Evolutionary conservation across 768 basidiomycete genomes (phyloP).

Genomic region (Infundibulicybe gibba): DNA sequence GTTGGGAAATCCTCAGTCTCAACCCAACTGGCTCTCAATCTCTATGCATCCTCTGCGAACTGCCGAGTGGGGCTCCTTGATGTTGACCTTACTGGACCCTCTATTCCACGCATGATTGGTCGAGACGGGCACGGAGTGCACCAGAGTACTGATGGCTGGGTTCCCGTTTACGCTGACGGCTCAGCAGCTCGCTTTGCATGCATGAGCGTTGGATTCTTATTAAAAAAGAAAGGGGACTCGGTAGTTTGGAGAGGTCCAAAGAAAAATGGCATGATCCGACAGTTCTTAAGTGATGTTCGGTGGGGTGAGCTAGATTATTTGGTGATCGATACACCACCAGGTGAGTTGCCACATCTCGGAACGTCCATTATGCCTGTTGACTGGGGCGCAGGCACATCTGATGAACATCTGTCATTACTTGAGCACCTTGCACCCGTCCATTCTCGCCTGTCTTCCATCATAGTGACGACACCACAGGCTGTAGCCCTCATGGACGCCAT

Average conservation of each 20-base stretch:
- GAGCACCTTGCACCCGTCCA: slow-evolving; percentile 90
- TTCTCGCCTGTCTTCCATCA: slow-evolving; percentile 72
- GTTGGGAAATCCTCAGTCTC: slow-evolving; percentile 98
- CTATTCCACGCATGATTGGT: slow-evolving; percentile 93
- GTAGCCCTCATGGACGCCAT: slow-evolving; percentile 93
- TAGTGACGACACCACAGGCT: slow-evolving; percentile 97
- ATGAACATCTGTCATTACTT: slow-evolving; percentile 94
- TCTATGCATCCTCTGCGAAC: slow-evolving; percentile 65
- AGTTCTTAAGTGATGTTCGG: slow-evolving; percentile 91
- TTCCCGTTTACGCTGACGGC: slow-evolving; percentile 94
- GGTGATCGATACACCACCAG: slow-evolving; percentile 94
- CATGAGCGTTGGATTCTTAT: slow-evolving; percentile 96
- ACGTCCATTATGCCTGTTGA: slow-evolving; percentile 3
- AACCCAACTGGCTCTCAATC: slow-evolving; percentile 85
- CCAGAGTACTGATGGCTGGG: slow-evolving; percentile 95
- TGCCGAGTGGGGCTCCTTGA: slow-evolving; percentile 87
- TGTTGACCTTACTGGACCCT: slow-evolving; percentile 91
- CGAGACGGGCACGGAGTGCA: slow-evolving; percentile 85
- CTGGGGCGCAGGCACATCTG: slow-evolving; percentile 78
- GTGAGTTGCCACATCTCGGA: slow-evolving; percentile 38
- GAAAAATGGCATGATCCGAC: slow-evolving; percentile 97
- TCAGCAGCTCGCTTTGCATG: slow-evolving; percentile 71
- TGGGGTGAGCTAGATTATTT: slow-evolving; percentile 95
- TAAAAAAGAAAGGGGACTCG: slow-evolving; percentile 87
- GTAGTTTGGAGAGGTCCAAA: slow-evolving; percentile 99